Base-by-base conservation (phyloP, 2,329 filamentous ascomycete species). In the Davidsoniella neocaledoniae region DNA sequence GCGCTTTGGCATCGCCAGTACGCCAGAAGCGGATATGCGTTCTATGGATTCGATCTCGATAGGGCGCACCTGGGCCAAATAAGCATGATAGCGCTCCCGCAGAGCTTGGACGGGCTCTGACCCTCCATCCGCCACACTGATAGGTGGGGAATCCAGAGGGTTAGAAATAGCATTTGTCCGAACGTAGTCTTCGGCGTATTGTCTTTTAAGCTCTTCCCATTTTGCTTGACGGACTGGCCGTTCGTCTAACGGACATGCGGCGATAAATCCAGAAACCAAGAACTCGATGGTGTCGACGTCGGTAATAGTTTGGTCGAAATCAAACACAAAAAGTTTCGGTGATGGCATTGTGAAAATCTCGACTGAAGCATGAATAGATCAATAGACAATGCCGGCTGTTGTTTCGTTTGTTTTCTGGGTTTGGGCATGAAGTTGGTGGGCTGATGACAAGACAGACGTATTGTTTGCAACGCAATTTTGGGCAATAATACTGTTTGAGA, bases 261-360 rank as follows among this genome's bases (percentile, higher is more conserved):
- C 55, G 41, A 73, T 65, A 48, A 68, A 69, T 21, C 64, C 64
- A 16, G 63, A 56, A 43, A 67, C 71, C 4, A 78, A 65, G 39
- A 65, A 60, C 49, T 61, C 59, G 39, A 77, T 71, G 39, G 73
- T 76, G 61, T 78, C 74, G 26, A 66, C 53, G 10, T 63, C 61
- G 16, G 74, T 77, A 55, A 78, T 75, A 14, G 74, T 78, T 53
- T 72, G 72, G 60, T 78, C 74, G 58, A 78, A 78, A 57, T 78
- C 74, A 17, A 78, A 65, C 36, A 77, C 59, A 39, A 78, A 62
- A 54, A 66, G 64, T 66, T 71, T 64, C 10, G 46, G 57, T 45
- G 40, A 10, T 48, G 49, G 41, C 29, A 33, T 33, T 9, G 9
- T 12, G 29, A 4, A 9, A 33, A 9, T 33, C 8, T 9, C 8